Evolutionary conservation across 257 asterid genomes (phyloP), one percentile per base, ranked within the genome.

Genomic region (Lycium ferocissimum): DNA sequence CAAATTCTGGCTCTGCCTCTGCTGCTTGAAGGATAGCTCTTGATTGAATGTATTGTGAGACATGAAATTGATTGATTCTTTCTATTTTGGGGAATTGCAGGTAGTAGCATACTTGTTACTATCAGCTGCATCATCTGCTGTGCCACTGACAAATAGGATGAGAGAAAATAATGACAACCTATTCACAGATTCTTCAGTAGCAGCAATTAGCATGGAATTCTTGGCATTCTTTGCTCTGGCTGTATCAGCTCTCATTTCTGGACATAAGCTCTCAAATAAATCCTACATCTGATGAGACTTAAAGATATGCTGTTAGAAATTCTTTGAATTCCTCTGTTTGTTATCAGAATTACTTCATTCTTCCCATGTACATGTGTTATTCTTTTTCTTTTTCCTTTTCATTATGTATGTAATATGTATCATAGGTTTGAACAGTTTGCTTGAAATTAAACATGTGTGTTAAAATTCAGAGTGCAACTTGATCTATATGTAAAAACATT

Each of bases 51-150:
- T 40, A 40, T 40, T 40, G 5, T 40, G 45, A 40, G 45, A 40
- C 45, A 40, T 40, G 45, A 40, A 40, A 40, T 40, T 40, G 45
- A 40, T 40, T 40, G 45, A 62, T 65, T 7, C 80, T 47, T 45
- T 10, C 3, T 35, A 2, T 22, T 18, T 58, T 12, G 61, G 43
- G 15, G 53, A 72, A 87, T 85, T 87, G 90, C 94, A 96, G 98
- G 80, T 93, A 67, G 61, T 91, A 40, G 95, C 99, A 6, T 97
- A 97, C 90, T 80, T 95, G 84, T 86, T 97, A 88, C 66, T 97
- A 79, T 97, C 99, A 5, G 92, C 98, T 56, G 98, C 98, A 78
- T 97, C 99, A 79, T 87, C 99, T 0, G 99, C 98, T 0, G 93
- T 97, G 82, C 99, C 99, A 4, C 40, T 95, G 88, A 95, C 98